These are phyloP conservation scores for Pouteria campechiana DNA, from an alignment of 179 eudicot genomes.

Conservation along the genomic window DNA sequence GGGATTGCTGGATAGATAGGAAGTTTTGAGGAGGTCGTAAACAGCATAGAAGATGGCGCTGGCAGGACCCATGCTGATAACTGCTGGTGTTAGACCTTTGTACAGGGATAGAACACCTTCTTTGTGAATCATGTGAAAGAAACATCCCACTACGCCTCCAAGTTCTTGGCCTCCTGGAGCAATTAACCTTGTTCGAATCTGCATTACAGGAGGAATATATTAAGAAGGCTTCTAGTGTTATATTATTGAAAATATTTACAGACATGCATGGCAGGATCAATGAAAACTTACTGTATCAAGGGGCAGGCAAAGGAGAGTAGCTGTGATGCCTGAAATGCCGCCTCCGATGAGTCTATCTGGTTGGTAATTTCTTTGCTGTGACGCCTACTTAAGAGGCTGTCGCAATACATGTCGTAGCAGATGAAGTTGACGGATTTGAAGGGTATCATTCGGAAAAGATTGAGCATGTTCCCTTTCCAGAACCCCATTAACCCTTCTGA, in stretches of 20 bases:
- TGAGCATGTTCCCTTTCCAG: constrained; percentile 98
- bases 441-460: constrained; percentile 91
- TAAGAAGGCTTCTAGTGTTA: too few species aligned
- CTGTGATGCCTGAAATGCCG: constrained; percentile 93
- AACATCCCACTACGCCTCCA: constrained; percentile 82
- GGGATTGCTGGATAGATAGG: constrained; percentile 86
- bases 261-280: too few species aligned
- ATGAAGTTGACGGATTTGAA: constrained; percentile 88
- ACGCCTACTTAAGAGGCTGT: constrained; percentile 47
- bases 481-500: constrained; percentile 88
- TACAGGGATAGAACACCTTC: constrained; percentile 96
- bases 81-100: constrained; percentile 84
- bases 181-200: constrained; percentile 87
- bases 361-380: constrained; percentile 81
- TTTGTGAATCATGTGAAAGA: constrained; percentile 63
- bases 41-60: constrained; percentile 96
- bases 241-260: too few species aligned
- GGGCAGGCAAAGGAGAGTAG: constrained; percentile 89
- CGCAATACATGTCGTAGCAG: constrained; percentile 82
- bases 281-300: constrained; percentile 81
- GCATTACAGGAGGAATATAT: constrained; percentile 15
- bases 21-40: constrained; percentile 80
- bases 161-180: constrained; percentile 98
- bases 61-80: constrained; percentile 93
- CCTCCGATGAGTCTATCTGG: constrained; percentile 90